Percentiles rank a stretch among this genome's conserved stretches.
phyloP scores from a whole-genome alignment of 208 protist species.

The Trypanosoma cruzi region DNA sequence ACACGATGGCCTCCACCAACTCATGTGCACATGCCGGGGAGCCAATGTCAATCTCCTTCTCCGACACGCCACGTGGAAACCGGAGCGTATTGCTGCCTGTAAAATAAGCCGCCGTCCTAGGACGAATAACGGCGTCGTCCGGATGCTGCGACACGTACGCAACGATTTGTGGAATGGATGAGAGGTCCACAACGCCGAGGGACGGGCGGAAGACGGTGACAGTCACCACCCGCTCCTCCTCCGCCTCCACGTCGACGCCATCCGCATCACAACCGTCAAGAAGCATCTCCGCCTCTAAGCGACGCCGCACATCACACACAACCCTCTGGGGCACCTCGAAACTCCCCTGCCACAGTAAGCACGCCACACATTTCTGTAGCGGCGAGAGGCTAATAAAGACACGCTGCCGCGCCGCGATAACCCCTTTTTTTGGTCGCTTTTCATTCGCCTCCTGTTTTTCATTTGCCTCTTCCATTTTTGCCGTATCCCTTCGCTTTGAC shows the following conservation, averaged over 20 bases:
- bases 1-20: conserved; percentile 68
- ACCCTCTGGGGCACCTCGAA: conserved; percentile 42
- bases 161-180: conserved; percentile 57
- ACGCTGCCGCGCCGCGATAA: conserved; percentile 26
- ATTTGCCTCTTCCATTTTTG: background rate
- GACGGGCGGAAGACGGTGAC: conserved; percentile 39
- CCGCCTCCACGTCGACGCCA: conserved; percentile 38
- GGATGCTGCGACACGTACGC: conserved; percentile 45
- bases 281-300: conserved; percentile 30
- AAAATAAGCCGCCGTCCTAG: conserved; percentile 53
- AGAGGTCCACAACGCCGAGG: conserved; percentile 69
- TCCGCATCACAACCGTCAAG: conserved; percentile 19
- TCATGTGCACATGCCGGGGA: conserved; percentile 48
- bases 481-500: conserved; percentile 12
- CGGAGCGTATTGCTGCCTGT: conserved; percentile 15
- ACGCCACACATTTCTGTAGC: conserved; percentile 68
- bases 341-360: conserved; percentile 69
- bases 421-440: background rate
- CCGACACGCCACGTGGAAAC: conserved; percentile 35
- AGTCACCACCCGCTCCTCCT: conserved; percentile 41
- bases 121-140: conserved; percentile 31
- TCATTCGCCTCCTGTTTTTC: background rate
- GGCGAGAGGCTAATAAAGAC: conserved; percentile 51
- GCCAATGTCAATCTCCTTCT: conserved; percentile 82
- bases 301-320: conserved; percentile 49